A percentile compares a stretch with the other conserved stretches of the same genome.
These are phyloP conservation scores for Leccinellum luteum DNA, from an alignment of 768 basidiomycete genomes.

Conservation along the genomic window DNA sequence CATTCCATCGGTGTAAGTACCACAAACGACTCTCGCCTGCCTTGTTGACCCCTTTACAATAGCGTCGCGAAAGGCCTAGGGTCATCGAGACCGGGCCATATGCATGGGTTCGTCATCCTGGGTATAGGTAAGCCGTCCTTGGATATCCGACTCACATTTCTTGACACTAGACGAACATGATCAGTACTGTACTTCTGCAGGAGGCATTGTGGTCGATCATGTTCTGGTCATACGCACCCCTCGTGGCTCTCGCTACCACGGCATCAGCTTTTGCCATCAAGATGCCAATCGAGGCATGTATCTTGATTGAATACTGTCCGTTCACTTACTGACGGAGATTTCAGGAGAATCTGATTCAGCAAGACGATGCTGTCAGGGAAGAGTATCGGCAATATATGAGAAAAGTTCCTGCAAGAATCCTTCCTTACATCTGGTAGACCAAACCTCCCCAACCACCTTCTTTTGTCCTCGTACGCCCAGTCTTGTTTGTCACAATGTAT, in stretches of 20 bases:
- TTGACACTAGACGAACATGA: not conserved
- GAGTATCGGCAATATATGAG: slow-evolving; percentile 31
- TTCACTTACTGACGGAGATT: not conserved
- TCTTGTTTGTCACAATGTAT: not conserved
- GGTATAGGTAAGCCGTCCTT: slow-evolving; percentile 23
- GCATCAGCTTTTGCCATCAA: slow-evolving; percentile 26
- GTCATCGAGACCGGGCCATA: slow-evolving; percentile 34
- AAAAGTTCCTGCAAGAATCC: slow-evolving; percentile 25
- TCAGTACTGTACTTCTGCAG: slow-evolving; percentile 19
- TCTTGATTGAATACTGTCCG: not conserved
- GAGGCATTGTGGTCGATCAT: slow-evolving; percentile 21
- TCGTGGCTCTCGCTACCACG: slow-evolving; percentile 18
- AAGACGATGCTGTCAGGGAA: slow-evolving; percentile 15
- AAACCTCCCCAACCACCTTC: not conserved
- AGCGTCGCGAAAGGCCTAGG: slow-evolving; percentile 30
- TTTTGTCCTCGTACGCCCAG: not conserved
- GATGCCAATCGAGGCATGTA: slow-evolving; percentile 32
- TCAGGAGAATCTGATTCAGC: slow-evolving; percentile 30
- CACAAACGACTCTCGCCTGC: fast-evolving
- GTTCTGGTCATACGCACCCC: slow-evolving; percentile 32
- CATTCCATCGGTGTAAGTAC: slow-evolving; percentile 25
- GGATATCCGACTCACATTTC: no score
- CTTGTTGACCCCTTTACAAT: slow-evolving; percentile 1
- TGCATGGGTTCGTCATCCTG: slow-evolving; percentile 34
- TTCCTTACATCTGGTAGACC: slow-evolving; percentile 27